These are phyloP conservation scores for Vicia sativa DNA, from an alignment of 306 rosid genomes.

Conservation along the genomic window DNA sequence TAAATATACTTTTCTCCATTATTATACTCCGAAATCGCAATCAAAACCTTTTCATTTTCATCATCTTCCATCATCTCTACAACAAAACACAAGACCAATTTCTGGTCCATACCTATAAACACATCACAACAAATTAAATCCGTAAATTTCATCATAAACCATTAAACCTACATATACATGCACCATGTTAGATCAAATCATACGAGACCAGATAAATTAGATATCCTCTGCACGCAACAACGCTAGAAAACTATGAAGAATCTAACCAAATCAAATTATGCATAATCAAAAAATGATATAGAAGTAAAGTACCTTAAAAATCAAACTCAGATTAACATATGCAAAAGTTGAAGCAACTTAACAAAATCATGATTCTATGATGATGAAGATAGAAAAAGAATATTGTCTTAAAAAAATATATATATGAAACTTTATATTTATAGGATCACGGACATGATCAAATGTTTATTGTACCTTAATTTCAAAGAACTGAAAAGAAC, in stretches of 20 bases:
- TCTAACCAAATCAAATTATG: not conserved
- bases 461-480: conserved; percentile 27
- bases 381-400: not conserved
- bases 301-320: conserved; percentile 4
- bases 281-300: not conserved
- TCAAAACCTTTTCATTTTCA: conserved; percentile 55
- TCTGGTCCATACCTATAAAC: conserved; percentile 30
- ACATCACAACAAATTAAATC: not conserved
- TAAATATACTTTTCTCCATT: conserved; percentile 33
- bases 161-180: conserved; percentile 10
- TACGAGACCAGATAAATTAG: not conserved
- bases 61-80: conserved; percentile 51
- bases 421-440: conserved; percentile 16
- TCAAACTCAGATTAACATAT: not conserved
- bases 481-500: conserved; percentile 36
- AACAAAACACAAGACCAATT: conserved; percentile 21
- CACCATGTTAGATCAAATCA: conserved; percentile 34
- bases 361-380: not conserved
- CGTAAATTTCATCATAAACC: conserved; percentile 4
- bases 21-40: conserved; percentile 22
- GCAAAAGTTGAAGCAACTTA: not conserved
- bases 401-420: not conserved
- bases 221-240: not conserved
- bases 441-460: conserved; percentile 16
- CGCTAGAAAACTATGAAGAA: too few relatives aligned